These are phyloP conservation scores for Kwoniella dejecticola DNA, from an alignment of 768 basidiomycete genomes.

Conservation along the genomic window DNA sequence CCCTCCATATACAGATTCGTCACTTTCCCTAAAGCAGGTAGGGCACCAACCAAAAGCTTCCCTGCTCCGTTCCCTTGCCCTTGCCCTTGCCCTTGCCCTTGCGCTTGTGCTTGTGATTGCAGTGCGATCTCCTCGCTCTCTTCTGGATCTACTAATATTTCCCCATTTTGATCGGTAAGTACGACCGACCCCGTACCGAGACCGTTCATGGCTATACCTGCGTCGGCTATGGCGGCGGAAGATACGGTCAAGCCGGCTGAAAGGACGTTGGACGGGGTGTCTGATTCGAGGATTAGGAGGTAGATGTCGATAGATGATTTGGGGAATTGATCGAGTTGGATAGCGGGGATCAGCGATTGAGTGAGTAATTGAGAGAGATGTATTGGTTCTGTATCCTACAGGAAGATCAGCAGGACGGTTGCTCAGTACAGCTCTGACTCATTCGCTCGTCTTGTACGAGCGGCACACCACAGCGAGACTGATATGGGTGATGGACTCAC, in stretches of 20 bases:
- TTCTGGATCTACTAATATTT: slow-evolving; percentile 75
- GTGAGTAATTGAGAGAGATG: slow-evolving; percentile 79
- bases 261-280: slow-evolving; percentile 85
- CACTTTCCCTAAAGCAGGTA: slow-evolving; percentile 82
- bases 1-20: slow-evolving; percentile 89
- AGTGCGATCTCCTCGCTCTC: slow-evolving; percentile 59
- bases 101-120: too few species aligned
- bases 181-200: slow-evolving; percentile 81
- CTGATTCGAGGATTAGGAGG: slow-evolving; percentile 84
- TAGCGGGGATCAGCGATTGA: slow-evolving; percentile 73
- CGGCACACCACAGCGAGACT: too few species aligned
- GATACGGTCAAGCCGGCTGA: slow-evolving; percentile 83
- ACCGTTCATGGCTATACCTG: slow-evolving; percentile 80
- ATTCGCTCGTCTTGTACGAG: too few species aligned
- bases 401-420: background rate
- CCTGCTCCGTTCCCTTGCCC: slow-evolving; percentile 67
- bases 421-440: too few species aligned
- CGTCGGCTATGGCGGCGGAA: slow-evolving; percentile 85
- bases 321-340: slow-evolving; percentile 85
- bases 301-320: slow-evolving; percentile 93
- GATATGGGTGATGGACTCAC: too few species aligned
- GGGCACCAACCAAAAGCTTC: slow-evolving; percentile 74
- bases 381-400: slow-evolving; percentile 85
- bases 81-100: background rate
- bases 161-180: slow-evolving; percentile 56